Base-by-base conservation (phyloP, 371 early-diverging fungal genomes). In the Rhizopus microsporus region DNA sequence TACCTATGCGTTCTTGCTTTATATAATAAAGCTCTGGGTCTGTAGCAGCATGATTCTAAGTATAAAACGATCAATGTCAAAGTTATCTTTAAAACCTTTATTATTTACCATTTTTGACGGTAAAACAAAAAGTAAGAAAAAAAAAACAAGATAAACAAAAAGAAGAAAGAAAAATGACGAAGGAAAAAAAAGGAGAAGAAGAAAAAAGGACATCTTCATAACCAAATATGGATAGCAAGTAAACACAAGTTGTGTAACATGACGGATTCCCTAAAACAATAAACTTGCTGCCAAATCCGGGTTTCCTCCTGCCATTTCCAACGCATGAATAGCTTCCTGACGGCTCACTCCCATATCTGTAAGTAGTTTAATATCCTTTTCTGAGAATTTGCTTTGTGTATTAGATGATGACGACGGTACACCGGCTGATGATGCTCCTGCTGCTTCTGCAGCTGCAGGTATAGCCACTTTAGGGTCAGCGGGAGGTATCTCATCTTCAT, bases 251-350 rank as follows among this genome's bases (percentile, higher is more conserved):
- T 31, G 15, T 43, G 42, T 46, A 33, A 34, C 34, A 35, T 39
- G 35, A 39, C 10, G 44, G 7, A 31, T 8, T 32, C 8, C 52
- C 67, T 77, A 73, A 54, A 92, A 91, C 47, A 91, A 70, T 47
- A 93, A 72, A 54, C 87, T 86, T 3, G 94, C 96, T 5, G 97
- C 97, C 37, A 91, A 46, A 55, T 96, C 95, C 6, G 85, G 81
- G 64, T 96, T 87, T 5, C 97, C 97, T 15, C 82, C 83, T 17
- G 91, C 81, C 34, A 85, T 87, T 44, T 93, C 89, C 51, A 97
- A 72, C 17, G 92, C 90, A 40, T 79, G 68, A 47, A 96, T 84
- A 2, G 46, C 46, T 72, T 68, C 70, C 61, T 78, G 72, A 47
- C 75, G 69, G 53, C 67, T 73, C 16, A 78, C 72, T 34, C 78